Conservation (phyloP, 768 basidiomycete genomes). For the Trametes cinnabarina region DNA sequence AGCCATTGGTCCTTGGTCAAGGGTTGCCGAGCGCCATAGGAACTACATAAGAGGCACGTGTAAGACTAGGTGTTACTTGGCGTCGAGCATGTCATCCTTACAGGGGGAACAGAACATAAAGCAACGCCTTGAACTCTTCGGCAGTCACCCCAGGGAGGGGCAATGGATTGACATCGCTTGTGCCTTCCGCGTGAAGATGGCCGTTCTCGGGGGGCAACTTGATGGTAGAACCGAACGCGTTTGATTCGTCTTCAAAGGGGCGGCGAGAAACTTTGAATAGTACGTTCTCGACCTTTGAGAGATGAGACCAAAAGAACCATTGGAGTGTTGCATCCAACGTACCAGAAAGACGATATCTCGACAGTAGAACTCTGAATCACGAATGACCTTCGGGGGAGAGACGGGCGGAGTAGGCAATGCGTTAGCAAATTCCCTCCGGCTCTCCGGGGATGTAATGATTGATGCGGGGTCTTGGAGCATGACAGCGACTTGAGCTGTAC, state of each 20-base stretch:
- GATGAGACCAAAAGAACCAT: no score
- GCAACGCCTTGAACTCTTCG: constrained; percentile 67
- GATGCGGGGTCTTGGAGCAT: neutral
- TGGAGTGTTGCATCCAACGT: neutral
- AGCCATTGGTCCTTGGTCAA: constrained; percentile 12
- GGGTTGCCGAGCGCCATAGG: neutral
- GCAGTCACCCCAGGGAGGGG: constrained; percentile 59
- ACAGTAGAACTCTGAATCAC: constrained; percentile 13
- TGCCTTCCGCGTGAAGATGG: constrained; percentile 56
- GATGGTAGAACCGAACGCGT: constrained; percentile 67
- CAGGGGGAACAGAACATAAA: constrained; percentile 78
- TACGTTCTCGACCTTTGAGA: constrained; percentile 5
- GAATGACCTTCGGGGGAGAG: neutral
- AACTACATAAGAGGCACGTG: neutral
- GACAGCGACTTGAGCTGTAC: no score
- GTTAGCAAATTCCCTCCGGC: neutral
- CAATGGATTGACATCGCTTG: constrained; percentile 64
- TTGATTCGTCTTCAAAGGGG: constrained; percentile 55
- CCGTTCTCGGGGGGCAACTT: constrained; percentile 44
- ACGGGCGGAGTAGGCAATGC: neutral
- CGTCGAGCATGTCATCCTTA: no score
- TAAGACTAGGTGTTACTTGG: no score
- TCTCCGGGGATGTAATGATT: neutral
- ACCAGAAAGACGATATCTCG: constrained; percentile 12
- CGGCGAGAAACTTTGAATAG: constrained; percentile 14